A percentile compares a stretch with the other conserved stretches of the same genome.
Conservation (phyloP, 192 early-diverging fungal genomes). For the Mortierella alpina region DNA sequence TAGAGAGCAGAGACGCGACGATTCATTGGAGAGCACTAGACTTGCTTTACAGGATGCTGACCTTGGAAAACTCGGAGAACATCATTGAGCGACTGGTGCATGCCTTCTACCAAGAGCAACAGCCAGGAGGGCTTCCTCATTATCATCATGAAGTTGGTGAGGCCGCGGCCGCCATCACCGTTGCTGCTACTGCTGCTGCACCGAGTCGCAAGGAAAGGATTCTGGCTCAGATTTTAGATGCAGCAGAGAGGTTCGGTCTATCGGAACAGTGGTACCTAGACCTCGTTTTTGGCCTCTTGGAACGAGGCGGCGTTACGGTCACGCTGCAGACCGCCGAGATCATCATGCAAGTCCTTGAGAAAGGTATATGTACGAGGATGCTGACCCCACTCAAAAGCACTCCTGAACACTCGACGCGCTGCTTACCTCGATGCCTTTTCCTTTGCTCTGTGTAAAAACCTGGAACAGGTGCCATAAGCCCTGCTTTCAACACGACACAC, state of each 20-base stretch:
- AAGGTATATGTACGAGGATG: conserved; percentile 17
- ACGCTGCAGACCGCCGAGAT: conserved; percentile 31
- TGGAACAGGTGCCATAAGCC: conserved; percentile 24
- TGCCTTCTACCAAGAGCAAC: conserved; percentile 40
- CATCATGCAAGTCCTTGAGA: conserved; percentile 30
- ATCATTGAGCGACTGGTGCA: conserved; percentile 47
- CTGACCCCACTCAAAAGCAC: background rate
- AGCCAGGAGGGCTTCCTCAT: background rate
- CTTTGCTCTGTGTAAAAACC: background rate
- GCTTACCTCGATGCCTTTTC: background rate
- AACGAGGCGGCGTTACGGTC: conserved; percentile 8
- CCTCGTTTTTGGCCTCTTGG: conserved; percentile 32
- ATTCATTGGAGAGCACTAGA: conserved; percentile 34
- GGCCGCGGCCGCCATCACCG: no score
- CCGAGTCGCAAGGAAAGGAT: conserved; percentile 37
- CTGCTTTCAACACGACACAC: conserved; percentile 19
- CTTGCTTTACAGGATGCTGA: conserved; percentile 44
- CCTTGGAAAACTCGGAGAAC: conserved; percentile 40
- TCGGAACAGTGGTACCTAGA: conserved; percentile 42
- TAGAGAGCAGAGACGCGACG: conserved; percentile 34
- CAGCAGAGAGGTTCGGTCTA: conserved; percentile 35
- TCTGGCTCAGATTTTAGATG: conserved; percentile 45
- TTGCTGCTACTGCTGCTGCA: background rate
- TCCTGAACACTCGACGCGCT: background rate
- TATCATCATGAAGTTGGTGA: background rate